Evolutionary conservation across 805 yeast genomes (phyloP), one percentile per base, ranked within the genome.

Genomic region (Candida xyloterini): DNA sequence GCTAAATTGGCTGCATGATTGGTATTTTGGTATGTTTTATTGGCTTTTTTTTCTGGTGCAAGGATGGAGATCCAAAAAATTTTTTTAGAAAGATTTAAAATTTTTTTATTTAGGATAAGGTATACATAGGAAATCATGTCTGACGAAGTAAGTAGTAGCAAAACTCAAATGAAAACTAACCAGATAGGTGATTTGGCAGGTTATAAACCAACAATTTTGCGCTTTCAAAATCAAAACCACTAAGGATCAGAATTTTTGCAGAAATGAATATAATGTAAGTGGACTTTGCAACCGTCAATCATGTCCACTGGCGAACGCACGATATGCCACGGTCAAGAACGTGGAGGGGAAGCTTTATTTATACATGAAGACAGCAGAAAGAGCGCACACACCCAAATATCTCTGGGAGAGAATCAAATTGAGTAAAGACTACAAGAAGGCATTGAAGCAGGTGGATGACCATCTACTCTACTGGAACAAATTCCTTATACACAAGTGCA

Each of bases 331-430:
- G 1, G 86, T 87, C 31, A 83, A 86, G 57, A 81, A 77, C 51
- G 73, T 84, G 21, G 87, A 84, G 50, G 96, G 95, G 6, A 77
- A 77, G 59, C 66, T 88, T 33, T 87, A 86, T 55, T 67, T 87
- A 25, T 93, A 93, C 66, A 93, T 93, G 88, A 93, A 93, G 63
- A 93, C 98, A 1, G 95, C 95, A 1, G 99, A 93, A 68, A 80
- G 99, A 67, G 95, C 95, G 15, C 98, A 93, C 60, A 85, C 89
- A 48, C 99, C 99, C 10, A 79, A 85, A 30, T 84, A 84, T 55
- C 69, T 87, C 61, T 93, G 99, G 99, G 97, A 93, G 66, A 77
- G 97, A 56, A 84, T 93, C 58, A 84, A 82, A 63, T 73, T 93
- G 45, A 84, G 93, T 33, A 89, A 87, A 65, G 90, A 93, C 63